Percentiles rank a stretch among this genome's conserved stretches.
Evolutionary conservation across 805 yeast genomes (phyloP).

Genomic region (Candida dajiaensis): DNA sequence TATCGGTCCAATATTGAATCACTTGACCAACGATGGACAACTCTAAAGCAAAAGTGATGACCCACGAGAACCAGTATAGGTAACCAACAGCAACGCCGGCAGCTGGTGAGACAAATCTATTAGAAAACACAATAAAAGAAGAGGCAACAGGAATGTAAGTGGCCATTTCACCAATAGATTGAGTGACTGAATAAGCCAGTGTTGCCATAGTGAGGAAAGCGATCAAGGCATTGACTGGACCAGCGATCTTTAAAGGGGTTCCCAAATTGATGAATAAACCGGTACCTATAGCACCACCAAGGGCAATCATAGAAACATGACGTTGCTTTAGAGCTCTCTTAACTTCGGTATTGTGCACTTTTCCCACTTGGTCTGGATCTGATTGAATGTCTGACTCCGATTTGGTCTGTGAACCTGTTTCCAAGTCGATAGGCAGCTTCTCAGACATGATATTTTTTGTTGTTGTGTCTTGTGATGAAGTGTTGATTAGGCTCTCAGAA

Average conservation of each 20-base stretch:
- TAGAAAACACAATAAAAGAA: conserved; percentile 64
- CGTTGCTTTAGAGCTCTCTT: conserved; percentile 58
- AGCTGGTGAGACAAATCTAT: conserved; percentile 64
- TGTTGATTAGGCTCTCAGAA: not conserved
- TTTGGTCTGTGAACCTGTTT: not conserved
- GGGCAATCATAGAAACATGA: conserved; percentile 69
- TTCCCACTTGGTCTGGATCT: conserved; percentile 11
- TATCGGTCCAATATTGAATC: conserved; percentile 56
- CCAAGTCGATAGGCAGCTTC: not conserved
- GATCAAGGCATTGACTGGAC: conserved; percentile 64
- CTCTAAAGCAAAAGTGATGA: conserved; percentile 70
- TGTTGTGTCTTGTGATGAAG: not conserved
- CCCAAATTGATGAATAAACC: conserved; percentile 68
- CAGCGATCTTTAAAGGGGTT: conserved; percentile 48
- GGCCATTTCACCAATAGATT: conserved; percentile 77
- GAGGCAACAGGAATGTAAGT: conserved; percentile 64
- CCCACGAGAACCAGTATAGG: conserved; percentile 76
- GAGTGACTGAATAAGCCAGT: conserved; percentile 60
- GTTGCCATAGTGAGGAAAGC: conserved; percentile 63
- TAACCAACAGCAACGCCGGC: conserved; percentile 69
- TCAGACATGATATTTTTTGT: not conserved
- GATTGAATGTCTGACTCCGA: conserved; percentile 16
- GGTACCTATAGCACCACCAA: conserved; percentile 78
- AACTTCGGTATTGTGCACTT: conserved; percentile 36
- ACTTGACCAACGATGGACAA: conserved; percentile 67